Conservation (phyloP, 192 early-diverging fungal species). For the Entomortierella chlamydospora region DNA sequence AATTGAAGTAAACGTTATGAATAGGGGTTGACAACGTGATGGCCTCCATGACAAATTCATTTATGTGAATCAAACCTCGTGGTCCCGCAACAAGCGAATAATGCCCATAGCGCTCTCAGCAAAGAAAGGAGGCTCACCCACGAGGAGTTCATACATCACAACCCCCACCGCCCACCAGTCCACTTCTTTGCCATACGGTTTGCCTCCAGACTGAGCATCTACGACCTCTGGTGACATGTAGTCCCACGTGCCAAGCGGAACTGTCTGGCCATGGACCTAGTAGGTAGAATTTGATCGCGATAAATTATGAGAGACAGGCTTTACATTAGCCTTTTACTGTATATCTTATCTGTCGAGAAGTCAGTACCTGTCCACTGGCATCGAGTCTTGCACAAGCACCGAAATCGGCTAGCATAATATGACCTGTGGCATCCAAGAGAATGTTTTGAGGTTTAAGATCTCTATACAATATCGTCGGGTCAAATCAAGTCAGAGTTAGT, state of each 20-base stretch:
- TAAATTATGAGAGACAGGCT: not conserved
- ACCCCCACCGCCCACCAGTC: conserved; percentile 94
- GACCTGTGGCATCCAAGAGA: conserved; percentile 73
- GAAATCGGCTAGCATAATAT: conserved; percentile 83
- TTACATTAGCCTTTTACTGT: not conserved
- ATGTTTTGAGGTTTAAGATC: conserved; percentile 82
- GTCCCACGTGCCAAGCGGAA: conserved; percentile 83
- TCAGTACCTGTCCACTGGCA: conserved; percentile 32
- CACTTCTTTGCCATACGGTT: conserved; percentile 76
- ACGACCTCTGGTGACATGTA: conserved; percentile 97
- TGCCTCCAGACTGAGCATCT: conserved; percentile 82
- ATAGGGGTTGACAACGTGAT: too few species aligned
- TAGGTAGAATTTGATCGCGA: not conserved
- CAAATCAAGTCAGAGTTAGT: too few species aligned
- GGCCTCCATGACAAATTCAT: too few species aligned
- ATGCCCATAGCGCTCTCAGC: conserved; percentile 87
- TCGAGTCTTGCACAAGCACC: conserved; percentile 59
- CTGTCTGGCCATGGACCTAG: conserved; percentile 61
- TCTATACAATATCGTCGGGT: conserved; percentile 17
- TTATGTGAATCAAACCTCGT: conserved; percentile 64
- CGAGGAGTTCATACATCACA: conserved; percentile 87
- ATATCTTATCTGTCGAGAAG: not conserved
- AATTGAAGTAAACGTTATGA: not conserved
- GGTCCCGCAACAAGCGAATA: conserved; percentile 87
- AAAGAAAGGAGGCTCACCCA: conserved; percentile 90